phyloP scores from a whole-genome alignment of 1,139 yeast genomes.

The Suhomyces guaymorum region DNA sequence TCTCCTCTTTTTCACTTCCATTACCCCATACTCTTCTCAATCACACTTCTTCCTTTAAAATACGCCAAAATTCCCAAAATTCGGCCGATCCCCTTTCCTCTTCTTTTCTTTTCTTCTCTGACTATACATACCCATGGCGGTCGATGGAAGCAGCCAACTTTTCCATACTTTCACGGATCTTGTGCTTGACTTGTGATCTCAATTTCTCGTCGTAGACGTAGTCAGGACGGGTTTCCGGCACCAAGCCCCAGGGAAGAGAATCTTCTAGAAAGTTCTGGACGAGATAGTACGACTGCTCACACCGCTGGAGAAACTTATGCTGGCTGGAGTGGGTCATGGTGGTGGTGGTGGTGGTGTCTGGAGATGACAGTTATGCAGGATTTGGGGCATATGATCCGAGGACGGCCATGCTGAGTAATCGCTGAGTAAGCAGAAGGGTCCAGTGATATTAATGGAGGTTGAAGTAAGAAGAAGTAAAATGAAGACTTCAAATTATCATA shows the following conservation, averaged over 20 bases:
- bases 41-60: background rate
- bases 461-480: no score
- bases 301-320: conserved; percentile 22
- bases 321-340: conserved; percentile 12
- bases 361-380: conserved; percentile 1
- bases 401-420: conserved; percentile 2
- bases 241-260: conserved; percentile 29
- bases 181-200: conserved; percentile 32
- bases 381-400: conserved; percentile 4
- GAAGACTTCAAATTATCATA: no score
- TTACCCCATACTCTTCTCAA: background rate
- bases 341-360: no score
- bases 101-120: background rate
- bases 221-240: conserved; percentile 21
- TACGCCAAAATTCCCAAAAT: no score
- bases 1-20: background rate
- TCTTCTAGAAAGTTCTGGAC: conserved; percentile 37
- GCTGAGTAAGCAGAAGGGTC: background rate
- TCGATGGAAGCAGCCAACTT: conserved; percentile 34
- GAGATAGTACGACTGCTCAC: conserved; percentile 36
- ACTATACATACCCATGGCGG: conserved; percentile 33
- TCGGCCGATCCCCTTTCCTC: background rate
- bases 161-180: conserved; percentile 32
- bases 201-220: conserved; percentile 25
- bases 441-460: no score